These are phyloP conservation scores for Syzygium jambos DNA, from an alignment of 345 rosid genomes.

Conservation along the genomic window DNA sequence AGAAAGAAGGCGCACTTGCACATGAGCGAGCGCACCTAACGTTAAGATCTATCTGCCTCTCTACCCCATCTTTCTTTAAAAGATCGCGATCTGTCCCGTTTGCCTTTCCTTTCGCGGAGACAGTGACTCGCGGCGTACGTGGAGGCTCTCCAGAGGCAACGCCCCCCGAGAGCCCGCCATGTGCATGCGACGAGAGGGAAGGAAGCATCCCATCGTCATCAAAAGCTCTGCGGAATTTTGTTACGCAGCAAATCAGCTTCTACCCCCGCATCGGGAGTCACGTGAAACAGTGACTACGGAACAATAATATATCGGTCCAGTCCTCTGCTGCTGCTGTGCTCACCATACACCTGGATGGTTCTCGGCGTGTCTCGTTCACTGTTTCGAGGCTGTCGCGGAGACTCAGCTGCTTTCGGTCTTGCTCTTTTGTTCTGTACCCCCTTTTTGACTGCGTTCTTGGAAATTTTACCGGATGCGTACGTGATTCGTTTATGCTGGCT, in stretches of 20 bases:
- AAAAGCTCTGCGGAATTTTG: background rate
- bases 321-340: background rate
- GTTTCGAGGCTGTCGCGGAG: background rate
- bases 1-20: background rate
- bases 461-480: background rate
- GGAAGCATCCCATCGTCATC: background rate
- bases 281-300: background rate
- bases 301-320: background rate
- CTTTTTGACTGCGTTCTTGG: background rate
- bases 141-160: background rate
- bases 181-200: background rate
- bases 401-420: background rate
- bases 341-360: background rate
- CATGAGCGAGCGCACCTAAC: background rate
- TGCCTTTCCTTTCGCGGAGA: background rate
- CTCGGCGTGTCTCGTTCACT: background rate
- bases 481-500: background rate
- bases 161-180: background rate
- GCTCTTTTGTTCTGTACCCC: background rate
- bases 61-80: background rate
- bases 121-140: background rate
- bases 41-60: background rate
- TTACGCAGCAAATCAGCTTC: background rate
- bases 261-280: background rate
- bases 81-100: background rate